Evolutionary conservation across 257 asterid species (phyloP).

Genomic region (Solanum clarkiae): DNA sequence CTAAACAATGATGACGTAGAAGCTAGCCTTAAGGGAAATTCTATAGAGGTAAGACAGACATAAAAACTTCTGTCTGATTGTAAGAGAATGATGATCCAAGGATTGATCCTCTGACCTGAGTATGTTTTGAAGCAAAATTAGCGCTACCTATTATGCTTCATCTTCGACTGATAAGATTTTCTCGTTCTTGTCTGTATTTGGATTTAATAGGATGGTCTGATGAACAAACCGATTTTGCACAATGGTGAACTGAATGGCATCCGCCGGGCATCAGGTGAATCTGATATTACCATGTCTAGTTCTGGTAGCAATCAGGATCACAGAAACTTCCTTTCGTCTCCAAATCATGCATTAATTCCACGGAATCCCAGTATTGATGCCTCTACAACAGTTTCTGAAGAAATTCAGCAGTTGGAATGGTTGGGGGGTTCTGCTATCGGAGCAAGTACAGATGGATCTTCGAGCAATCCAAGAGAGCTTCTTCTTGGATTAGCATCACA

Average conservation of each 20-base stretch:
- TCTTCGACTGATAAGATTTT: not conserved
- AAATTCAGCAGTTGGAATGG: conserved; percentile 46
- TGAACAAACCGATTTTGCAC: not conserved
- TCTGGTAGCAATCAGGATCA: conserved; percentile 41
- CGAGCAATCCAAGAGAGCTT: conserved; percentile 55
- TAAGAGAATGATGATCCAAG: not conserved
- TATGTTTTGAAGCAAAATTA: not conserved
- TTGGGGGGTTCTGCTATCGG: conserved; percentile 44
- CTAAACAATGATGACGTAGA: conserved; percentile 34
- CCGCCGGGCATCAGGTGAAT: conserved; percentile 58
- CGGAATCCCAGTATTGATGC: not conserved
- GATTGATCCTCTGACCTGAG: not conserved
- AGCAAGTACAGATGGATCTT: conserved; percentile 59
- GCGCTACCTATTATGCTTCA: not conserved
- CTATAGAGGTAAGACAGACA: conserved; percentile 36
- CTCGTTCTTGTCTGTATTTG: not conserved
- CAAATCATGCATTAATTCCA: not conserved
- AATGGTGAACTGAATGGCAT: not conserved
- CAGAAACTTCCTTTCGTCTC: conserved; percentile 14
- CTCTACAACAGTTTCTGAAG: conserved; percentile 12
- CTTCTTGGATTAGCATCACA: conserved; percentile 20
- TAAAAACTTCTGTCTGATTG: not conserved
- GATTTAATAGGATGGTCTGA: not conserved
- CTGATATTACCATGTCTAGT: conserved; percentile 79
- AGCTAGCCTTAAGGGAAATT: conserved; percentile 16